Percentiles rank a stretch among this genome's conserved stretches.
Evolutionary conservation across 495 filamentous ascomycete species (phyloP).

Genomic region (Penicillium taxi): DNA sequence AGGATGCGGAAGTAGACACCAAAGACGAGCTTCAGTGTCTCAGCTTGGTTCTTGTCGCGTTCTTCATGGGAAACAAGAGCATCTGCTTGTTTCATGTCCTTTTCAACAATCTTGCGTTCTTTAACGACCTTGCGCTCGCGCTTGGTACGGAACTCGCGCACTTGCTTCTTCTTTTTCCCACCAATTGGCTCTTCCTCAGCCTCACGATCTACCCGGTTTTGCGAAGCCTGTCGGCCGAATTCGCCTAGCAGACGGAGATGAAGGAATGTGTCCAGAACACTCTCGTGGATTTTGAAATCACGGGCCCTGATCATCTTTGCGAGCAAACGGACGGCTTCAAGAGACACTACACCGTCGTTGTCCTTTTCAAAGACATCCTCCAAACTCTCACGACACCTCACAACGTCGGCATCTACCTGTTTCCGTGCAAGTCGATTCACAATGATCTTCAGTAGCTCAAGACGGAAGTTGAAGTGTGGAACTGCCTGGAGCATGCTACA

Average conservation of each 20-base stretch:
- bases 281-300: constrained; percentile 73
- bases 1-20: constrained; percentile 89
- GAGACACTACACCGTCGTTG: constrained; percentile 76
- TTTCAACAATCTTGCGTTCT: constrained; percentile 78
- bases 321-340: constrained; percentile 77
- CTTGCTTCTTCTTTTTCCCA: constrained; percentile 62
- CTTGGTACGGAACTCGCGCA: constrained; percentile 71
- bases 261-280: constrained; percentile 82
- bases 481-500: constrained; percentile 69
- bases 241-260: constrained; percentile 82
- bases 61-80: constrained; percentile 86
- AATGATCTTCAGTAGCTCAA: constrained; percentile 77
- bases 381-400: constrained; percentile 70
- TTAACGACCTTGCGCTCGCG: constrained; percentile 63
- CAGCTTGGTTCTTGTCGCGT: constrained; percentile 82
- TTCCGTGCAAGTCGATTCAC: constrained; percentile 69
- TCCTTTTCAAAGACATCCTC: constrained; percentile 79
- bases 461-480: constrained; percentile 93
- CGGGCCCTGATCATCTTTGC: constrained; percentile 89
- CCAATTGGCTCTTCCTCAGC: constrained; percentile 30
- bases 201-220: constrained; percentile 57
- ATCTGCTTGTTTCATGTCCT: constrained; percentile 90
- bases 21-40: constrained; percentile 93
- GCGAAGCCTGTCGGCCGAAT: constrained; percentile 73
- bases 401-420: constrained; percentile 59